These are phyloP conservation scores for Daedalea quercina DNA, from an alignment of 768 basidiomycete genomes.

Conservation along the genomic window DNA sequence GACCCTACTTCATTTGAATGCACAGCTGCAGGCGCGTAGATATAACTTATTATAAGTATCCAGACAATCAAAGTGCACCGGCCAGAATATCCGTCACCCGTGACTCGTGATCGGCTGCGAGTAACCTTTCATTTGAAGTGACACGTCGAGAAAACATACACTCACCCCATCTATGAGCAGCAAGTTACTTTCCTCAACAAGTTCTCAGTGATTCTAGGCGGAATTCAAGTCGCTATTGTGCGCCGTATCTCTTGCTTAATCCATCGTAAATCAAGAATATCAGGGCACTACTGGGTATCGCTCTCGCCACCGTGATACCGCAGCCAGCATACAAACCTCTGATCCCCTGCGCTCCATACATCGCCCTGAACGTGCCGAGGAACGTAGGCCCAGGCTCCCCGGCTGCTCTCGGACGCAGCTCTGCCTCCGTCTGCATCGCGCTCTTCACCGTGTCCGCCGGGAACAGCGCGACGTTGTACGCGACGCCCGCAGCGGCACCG, in stretches of 20 bases:
- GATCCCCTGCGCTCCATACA: constrained; percentile 73
- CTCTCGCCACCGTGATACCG: constrained; percentile 81
- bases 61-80: no score
- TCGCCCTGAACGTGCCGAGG: constrained; percentile 52
- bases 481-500: constrained; percentile 81
- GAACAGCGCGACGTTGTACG: constrained; percentile 85
- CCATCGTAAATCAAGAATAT: constrained; percentile 93
- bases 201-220: neutral
- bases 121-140: no score
- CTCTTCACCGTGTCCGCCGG: constrained; percentile 95
- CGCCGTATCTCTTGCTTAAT: constrained; percentile 48
- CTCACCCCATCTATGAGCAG: no score
- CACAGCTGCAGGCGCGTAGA: no score
- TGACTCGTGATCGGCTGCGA: no score
- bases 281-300: constrained; percentile 84
- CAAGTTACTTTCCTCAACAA: no score
- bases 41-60: no score
- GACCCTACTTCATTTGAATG: no score
- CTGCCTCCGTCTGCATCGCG: constrained; percentile 90
- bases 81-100: no score
- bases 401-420: constrained; percentile 52
- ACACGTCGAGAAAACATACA: no score
- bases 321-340: constrained; percentile 88
- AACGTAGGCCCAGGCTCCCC: constrained; percentile 37
- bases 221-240: constrained; percentile 1